These are phyloP conservation scores for Ambrosia artemisiifolia DNA, from an alignment of 129 eudicot species.

Conservation along the genomic window DNA sequence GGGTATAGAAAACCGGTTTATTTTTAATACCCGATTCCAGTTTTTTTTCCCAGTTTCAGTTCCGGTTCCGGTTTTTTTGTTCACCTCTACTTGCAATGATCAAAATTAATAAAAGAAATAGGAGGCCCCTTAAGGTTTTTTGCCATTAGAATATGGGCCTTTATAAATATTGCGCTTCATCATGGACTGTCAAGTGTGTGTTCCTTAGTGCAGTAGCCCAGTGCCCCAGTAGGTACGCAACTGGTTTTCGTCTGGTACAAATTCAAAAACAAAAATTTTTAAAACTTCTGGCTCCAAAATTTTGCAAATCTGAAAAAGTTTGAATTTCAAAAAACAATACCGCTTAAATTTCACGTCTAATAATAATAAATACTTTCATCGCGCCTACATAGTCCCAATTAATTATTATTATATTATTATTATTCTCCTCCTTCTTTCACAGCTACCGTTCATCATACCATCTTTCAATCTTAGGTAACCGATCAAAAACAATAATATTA, in stretches of 20 bases:
- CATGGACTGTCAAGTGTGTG: too few species aligned
- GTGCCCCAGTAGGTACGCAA: not conserved
- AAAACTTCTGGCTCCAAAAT: not conserved
- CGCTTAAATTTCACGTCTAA: not conserved
- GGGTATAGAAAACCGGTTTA: too few species aligned
- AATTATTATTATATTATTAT: not conserved
- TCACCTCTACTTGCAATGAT: too few species aligned
- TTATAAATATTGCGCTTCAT: not conserved
- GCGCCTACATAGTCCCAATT: not conserved
- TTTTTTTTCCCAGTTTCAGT: too few species aligned
- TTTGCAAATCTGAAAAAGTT: slow-evolving; percentile 1
- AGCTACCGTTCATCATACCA: not conserved
- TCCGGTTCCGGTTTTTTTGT: too few species aligned
- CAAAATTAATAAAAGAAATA: too few species aligned
- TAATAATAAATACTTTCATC: not conserved
- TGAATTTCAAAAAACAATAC: not conserved
- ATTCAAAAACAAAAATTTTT: not conserved
- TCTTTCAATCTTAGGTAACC: not conserved
- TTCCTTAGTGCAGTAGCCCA: too few species aligned
- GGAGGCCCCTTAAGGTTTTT: not conserved
- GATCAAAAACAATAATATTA: too few species aligned
- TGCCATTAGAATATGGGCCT: not conserved
- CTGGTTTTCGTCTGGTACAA: not conserved
- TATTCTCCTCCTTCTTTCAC: not conserved
- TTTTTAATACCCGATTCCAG: too few species aligned